A percentile compares a stretch with the other conserved stretches of the same genome.
phyloP scores from a whole-genome alignment of 208 protist species.

The Leishmania martiniquensis region DNA sequence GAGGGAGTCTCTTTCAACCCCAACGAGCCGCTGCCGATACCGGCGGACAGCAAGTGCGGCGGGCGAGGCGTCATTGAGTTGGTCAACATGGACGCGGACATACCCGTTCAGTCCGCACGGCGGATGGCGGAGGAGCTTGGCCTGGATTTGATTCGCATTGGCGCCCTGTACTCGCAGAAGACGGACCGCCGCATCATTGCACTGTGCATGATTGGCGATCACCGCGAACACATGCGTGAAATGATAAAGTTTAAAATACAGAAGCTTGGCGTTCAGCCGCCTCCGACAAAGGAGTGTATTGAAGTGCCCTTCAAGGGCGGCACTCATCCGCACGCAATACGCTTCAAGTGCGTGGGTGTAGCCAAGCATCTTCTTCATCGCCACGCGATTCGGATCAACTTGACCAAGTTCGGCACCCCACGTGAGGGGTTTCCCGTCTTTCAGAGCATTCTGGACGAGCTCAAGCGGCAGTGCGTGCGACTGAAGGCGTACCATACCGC shows the following conservation, averaged over 20 bases:
- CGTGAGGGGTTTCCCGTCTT: slow-evolving; percentile 85
- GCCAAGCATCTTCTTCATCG: slow-evolving; percentile 80
- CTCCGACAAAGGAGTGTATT: slow-evolving; percentile 61
- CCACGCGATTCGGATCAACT: slow-evolving; percentile 73
- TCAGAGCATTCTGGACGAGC: slow-evolving; percentile 79
- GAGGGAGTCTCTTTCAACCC: slow-evolving; percentile 36
- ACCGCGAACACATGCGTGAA: slow-evolving; percentile 82
- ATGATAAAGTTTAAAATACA: slow-evolving; percentile 87
- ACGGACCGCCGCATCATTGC: slow-evolving; percentile 79
- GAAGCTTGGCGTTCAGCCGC: slow-evolving; percentile 84
- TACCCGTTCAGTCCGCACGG: slow-evolving; percentile 73
- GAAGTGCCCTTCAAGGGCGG: slow-evolving; percentile 88
- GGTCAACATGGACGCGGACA: slow-evolving; percentile 65
- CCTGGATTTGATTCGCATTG: slow-evolving; percentile 83
- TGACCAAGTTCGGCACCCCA: slow-evolving; percentile 87
- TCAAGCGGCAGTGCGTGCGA: slow-evolving; percentile 64
- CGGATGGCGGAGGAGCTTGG: slow-evolving; percentile 78
- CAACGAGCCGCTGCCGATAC: slow-evolving; percentile 14
- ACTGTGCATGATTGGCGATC: slow-evolving; percentile 79
- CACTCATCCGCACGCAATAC: slow-evolving; percentile 86
- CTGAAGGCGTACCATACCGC: slow-evolving; percentile 81
- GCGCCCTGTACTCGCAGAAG: slow-evolving; percentile 67
- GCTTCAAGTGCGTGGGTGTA: slow-evolving; percentile 85
- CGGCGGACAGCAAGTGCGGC: background rate
- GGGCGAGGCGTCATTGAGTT: slow-evolving; percentile 22